phyloP scores from a whole-genome alignment of 1,139 yeast genomes.

The Zygosaccharomyces pseudobailii region DNA sequence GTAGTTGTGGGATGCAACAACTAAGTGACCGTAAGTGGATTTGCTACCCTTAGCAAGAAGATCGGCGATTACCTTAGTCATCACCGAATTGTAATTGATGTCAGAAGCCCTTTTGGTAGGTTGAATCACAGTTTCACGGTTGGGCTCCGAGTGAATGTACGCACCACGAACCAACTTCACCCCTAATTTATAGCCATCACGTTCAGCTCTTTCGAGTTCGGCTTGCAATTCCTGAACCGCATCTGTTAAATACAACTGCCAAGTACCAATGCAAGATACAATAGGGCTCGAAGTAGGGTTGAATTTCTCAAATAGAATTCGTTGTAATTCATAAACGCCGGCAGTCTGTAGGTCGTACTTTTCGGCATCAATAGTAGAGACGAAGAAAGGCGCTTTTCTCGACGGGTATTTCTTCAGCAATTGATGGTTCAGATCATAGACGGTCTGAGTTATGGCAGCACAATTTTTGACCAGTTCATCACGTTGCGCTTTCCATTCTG shows the following conservation, averaged over 20 bases:
- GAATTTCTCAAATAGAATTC: conserved; percentile 70
- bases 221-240: conserved; percentile 55
- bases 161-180: conserved; percentile 97
- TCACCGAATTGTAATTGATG: conserved; percentile 65
- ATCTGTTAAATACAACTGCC: conserved; percentile 85
- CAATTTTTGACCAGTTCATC: conserved; percentile 62
- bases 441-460: conserved; percentile 48
- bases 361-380: conserved; percentile 90
- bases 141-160: conserved; percentile 82
- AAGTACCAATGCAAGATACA: conserved; percentile 78
- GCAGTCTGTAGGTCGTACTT: conserved; percentile 72
- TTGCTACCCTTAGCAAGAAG: conserved; percentile 48
- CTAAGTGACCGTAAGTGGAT: conserved; percentile 71
- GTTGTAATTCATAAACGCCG: conserved; percentile 88
- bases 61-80: conserved; percentile 57
- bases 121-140: conserved; percentile 63
- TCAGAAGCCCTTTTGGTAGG: conserved; percentile 56
- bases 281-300: conserved; percentile 54
- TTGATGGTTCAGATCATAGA: conserved; percentile 51
- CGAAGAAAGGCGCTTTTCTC: conserved; percentile 75
- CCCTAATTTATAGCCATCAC: conserved; percentile 68
- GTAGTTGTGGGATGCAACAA: conserved; percentile 88
- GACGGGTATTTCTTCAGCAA: conserved; percentile 53
- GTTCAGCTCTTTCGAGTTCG: conserved; percentile 63
- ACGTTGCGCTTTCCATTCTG: conserved; percentile 49